A percentile compares a stretch with the other conserved stretches of the same genome.
Conservation (phyloP, 148 eudicot genomes). For the Camellia japonica region DNA sequence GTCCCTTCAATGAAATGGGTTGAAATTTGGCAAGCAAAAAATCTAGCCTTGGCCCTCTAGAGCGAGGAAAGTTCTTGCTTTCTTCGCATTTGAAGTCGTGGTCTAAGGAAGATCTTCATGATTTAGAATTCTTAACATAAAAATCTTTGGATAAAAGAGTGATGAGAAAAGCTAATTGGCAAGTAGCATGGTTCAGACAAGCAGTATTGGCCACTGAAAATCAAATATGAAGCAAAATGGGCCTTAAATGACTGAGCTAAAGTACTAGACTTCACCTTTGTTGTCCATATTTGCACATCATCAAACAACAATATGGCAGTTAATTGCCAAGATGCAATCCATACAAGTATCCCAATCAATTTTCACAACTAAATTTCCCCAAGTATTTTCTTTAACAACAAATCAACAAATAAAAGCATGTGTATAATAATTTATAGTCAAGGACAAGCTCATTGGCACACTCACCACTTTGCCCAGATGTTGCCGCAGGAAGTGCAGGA, state of each 20-base stretch:
- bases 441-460: not conserved
- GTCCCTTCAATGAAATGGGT: not conserved
- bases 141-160: not conserved
- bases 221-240: not conserved
- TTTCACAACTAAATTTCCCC: not conserved
- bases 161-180: too few relatives aligned
- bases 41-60: not conserved
- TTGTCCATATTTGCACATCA: not conserved
- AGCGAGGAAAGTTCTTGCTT: not conserved
- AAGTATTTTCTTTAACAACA: not conserved
- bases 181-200: too few relatives aligned
- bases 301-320: not conserved
- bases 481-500: slow-evolving; percentile 94
- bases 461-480: slow-evolving; percentile 74
- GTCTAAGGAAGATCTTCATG: not conserved
- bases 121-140: not conserved
- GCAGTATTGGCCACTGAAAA: not conserved
- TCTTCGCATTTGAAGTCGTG: not conserved
- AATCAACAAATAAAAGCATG: not conserved
- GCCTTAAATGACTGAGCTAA: too few relatives aligned
- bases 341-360: not conserved
- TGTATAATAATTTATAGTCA: not conserved
- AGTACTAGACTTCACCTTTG: not conserved
- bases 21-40: not conserved
- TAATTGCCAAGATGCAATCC: not conserved